Evolutionary conservation across 805 yeast genomes (phyloP), one percentile per base, ranked within the genome.

Genomic region (Pichia rugopelliculosa): DNA sequence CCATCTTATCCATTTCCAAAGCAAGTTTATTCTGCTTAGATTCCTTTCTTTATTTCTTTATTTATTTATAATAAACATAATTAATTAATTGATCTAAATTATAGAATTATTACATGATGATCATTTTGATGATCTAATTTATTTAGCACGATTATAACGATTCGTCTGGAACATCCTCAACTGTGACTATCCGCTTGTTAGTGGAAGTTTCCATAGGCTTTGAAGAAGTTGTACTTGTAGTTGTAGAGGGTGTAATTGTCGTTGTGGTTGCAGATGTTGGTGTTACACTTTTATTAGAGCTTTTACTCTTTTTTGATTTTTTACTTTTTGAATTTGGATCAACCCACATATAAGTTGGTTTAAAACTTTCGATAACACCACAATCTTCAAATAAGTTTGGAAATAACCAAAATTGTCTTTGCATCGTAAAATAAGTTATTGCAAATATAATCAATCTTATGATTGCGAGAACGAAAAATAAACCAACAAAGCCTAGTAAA

Each of bases 311-410:
- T 45, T 53, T 52, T 15, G 51, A 47, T 41, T 59, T 56, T 25
- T 56, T 59, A 17, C 53, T 56, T 18, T 33, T 34, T 24, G 25
- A 13, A 37, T 62, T 62, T 17, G 70, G 65, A 21, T 61, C 67
- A 43, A 71, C 87, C 86, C 89, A 89, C 3, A 81, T 93, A 61
- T 85, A 93, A n/a, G 83, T 56, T 4, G 99, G 99, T 55, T 75
- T 75, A 71, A 93, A 93, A 71, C 96, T 85, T 50, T 91, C 98
- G 51, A 91, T 61, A 53, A 93, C 84, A 22, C 97, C 96, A 58
- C 95, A 90, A 61, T 93, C 99, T 53, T 83, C 99, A 67, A 90
- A 93, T 61, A 93, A 73, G 62, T 91, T 91, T 48, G 99, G 99
- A 75, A 88, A 91, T 41, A 93, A 64, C 99, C 99, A 93, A 62